A percentile compares a stretch with the other conserved stretches of the same genome.
These are phyloP conservation scores for Globisporangium polare DNA, from an alignment of 352 stramenopile species.

Conservation along the genomic window DNA sequence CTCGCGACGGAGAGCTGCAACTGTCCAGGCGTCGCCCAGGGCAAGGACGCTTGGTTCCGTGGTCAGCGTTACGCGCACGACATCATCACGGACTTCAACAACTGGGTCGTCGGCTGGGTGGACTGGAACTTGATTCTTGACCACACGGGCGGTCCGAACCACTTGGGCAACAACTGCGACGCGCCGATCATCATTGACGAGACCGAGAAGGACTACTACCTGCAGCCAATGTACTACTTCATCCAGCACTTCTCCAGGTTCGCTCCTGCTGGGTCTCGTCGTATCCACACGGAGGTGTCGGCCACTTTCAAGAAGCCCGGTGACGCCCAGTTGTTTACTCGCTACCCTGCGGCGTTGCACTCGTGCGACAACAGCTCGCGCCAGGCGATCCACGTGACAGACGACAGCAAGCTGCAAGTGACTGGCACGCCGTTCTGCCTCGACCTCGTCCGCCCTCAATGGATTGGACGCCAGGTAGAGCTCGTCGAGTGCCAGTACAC, in stretches of 20 bases:
- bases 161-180: conserved; percentile 75
- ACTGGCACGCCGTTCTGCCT: conserved; percentile 59
- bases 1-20: conserved; percentile 75
- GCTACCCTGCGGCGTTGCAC: conserved; percentile 57
- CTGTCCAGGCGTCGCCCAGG: conserved; percentile 59
- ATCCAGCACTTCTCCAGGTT: conserved; percentile 90
- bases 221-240: conserved; percentile 91
- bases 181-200: conserved; percentile 77
- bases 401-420: conserved; percentile 73
- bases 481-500: conserved; percentile 72
- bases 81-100: conserved; percentile 89
- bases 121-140: conserved; percentile 93
- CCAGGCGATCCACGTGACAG: conserved; percentile 48
- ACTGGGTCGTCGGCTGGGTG: conserved; percentile 85
- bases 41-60: conserved; percentile 72
- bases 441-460: conserved; percentile 27
- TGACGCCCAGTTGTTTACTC: conserved; percentile 53
- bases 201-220: conserved; percentile 54
- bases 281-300: conserved; percentile 51
- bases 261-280: conserved; percentile 69
- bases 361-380: conserved; percentile 64
- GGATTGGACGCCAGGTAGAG: conserved; percentile 52
- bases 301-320: conserved; percentile 49
- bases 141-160: conserved; percentile 85
- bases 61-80: conserved; percentile 87